These are phyloP conservation scores for Paraconiothyrium brasiliense DNA, from an alignment of 2,329 filamentous ascomycete species.

Conservation along the genomic window DNA sequence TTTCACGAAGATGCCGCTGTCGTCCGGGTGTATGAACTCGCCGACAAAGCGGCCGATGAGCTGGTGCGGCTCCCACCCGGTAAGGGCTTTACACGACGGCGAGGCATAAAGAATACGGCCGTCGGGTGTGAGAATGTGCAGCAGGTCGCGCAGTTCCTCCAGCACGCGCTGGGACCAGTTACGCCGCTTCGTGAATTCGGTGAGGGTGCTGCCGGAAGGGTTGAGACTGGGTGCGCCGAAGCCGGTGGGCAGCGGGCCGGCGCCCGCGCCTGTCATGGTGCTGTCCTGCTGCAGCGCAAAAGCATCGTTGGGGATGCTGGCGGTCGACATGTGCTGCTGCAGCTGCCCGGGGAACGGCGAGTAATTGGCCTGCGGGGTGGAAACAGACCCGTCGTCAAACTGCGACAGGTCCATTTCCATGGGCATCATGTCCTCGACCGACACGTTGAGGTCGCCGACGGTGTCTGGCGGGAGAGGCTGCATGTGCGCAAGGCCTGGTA, in stretches of 20 bases:
- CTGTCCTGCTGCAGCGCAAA: constrained; percentile 34
- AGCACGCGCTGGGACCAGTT: constrained; percentile 91
- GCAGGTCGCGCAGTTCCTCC: constrained; percentile 87
- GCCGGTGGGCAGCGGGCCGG: constrained; percentile 65
- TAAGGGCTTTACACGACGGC: constrained; percentile 76
- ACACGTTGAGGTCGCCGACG: constrained; percentile 50
- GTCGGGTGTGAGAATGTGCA: constrained; percentile 86
- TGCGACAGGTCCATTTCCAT: constrained; percentile 57
- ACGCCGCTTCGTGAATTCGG: constrained; percentile 71
- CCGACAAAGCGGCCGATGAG: constrained; percentile 79
- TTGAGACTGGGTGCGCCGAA: constrained; percentile 58
- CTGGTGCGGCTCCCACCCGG: constrained; percentile 76
- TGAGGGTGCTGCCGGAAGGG: constrained; percentile 64
- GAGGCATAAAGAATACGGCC: constrained; percentile 88
- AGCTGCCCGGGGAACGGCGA: constrained; percentile 36
- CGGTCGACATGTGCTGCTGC: constrained; percentile 27
- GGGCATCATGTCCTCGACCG: constrained; percentile 57
- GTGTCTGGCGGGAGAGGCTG: constrained; percentile 38
- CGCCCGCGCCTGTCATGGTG: constrained; percentile 58
- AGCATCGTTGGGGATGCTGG: constrained; percentile 37
- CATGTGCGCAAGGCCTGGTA: constrained; percentile 39
- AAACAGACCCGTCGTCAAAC: constrained; percentile 36
- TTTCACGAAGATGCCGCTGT: constrained; percentile 81
- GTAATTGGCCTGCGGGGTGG: constrained; percentile 32
- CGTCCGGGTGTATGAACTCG: constrained; percentile 86